Conservation (phyloP, 108 stramenopile species). For the Epipyxis sp. region DNA sequence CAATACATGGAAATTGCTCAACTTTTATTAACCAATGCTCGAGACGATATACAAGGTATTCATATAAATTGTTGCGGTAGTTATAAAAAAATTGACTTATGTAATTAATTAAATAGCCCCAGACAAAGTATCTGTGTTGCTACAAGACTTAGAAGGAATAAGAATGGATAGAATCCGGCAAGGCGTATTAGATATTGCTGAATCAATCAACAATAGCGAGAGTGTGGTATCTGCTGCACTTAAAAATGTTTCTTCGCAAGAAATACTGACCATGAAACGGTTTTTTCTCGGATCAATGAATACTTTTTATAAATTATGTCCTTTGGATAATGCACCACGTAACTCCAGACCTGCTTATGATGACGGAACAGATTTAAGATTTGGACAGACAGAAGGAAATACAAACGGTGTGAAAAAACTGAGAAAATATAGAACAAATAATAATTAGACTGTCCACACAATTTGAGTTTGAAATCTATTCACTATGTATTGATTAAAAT, state of each 20-base stretch:
- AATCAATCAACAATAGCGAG: neutral
- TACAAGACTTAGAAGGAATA: constrained; percentile 8
- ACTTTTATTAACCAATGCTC: neutral
- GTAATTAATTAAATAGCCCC: no score
- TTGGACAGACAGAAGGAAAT: no score
- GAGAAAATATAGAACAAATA: no score
- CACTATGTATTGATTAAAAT: no score
- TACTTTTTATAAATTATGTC: neutral
- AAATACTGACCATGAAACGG: neutral
- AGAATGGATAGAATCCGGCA: neutral
- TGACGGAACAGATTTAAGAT: no score
- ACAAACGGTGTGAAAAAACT: no score
- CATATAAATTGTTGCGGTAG: no score
- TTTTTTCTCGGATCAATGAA: neutral
- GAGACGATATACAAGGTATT: constrained; percentile 10
- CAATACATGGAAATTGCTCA: constrained; percentile 12
- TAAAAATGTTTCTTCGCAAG: constrained; percentile 3
- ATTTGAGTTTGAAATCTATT: no score
- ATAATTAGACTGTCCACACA: no score
- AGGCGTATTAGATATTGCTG: neutral
- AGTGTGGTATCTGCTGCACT: neutral
- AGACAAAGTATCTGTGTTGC: neutral
- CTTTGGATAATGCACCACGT: constrained; percentile 1
- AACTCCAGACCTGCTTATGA: no score
- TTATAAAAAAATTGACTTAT: no score